Conservation (phyloP, 2,329 filamentous ascomycete species). For the Canariomyces notabilis region DNA sequence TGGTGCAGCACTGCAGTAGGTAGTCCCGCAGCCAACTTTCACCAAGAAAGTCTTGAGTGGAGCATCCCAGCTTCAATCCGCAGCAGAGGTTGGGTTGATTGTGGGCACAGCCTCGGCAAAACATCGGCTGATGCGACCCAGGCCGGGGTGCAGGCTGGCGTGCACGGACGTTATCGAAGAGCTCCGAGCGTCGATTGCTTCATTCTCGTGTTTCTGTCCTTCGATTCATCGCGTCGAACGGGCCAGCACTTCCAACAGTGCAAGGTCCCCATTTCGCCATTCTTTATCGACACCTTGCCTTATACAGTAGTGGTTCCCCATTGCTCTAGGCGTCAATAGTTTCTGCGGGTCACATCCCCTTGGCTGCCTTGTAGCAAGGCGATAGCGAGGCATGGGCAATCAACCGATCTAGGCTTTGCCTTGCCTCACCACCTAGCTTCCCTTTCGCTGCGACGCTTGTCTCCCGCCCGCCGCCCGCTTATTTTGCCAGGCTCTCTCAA, state of each 20-base stretch:
- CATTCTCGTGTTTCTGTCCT: background rate
- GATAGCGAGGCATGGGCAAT: background rate
- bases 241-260: background rate
- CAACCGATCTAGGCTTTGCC: background rate
- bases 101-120: conserved; percentile 6
- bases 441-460: background rate
- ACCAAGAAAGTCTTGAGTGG: too few species aligned
- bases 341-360: background rate
- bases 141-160: background rate
- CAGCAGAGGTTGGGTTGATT: too few species aligned
- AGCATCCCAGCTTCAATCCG: too few species aligned
- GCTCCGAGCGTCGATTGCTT: background rate
- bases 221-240: conserved; percentile 5
- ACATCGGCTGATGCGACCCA: conserved; percentile 8
- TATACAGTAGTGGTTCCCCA: background rate
- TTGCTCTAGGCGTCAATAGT: background rate
- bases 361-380: background rate
- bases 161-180: conserved; percentile 3
- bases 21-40: too few species aligned
- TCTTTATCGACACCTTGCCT: background rate
- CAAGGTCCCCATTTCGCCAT: background rate
- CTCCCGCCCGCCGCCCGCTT: too few species aligned
- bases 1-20: too few species aligned
- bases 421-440: background rate
- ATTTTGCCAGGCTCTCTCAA: too few species aligned